These are phyloP conservation scores for Phaeosphaeria sp. DNA, from an alignment of 2,329 filamentous ascomycete species.

Conservation along the genomic window DNA sequence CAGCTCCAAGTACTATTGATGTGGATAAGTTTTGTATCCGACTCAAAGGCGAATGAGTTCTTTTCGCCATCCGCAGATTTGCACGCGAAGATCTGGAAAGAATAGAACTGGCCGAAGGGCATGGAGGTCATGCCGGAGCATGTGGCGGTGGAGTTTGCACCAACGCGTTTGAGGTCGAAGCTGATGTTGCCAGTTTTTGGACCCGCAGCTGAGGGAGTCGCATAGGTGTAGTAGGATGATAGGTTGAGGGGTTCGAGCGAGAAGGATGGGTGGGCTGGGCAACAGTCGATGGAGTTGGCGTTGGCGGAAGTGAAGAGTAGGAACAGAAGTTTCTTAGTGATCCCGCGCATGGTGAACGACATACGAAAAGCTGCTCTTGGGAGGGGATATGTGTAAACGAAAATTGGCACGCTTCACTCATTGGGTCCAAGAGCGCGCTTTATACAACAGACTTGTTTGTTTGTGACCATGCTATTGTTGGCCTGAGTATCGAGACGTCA, in stretches of 20 bases:
- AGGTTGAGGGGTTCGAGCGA: background rate
- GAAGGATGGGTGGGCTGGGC: slow-evolving; percentile 1
- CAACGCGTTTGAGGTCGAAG: slow-evolving; percentile 9
- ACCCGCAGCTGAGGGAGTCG: slow-evolving; percentile 4
- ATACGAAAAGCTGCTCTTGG: background rate
- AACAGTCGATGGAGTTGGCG: background rate
- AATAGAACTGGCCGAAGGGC: slow-evolving; percentile 9
- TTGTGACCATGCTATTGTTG: background rate
- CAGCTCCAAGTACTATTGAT: slow-evolving; percentile 16
- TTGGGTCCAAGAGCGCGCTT: background rate
- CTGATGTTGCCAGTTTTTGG: slow-evolving; percentile 9
- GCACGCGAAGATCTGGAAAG: slow-evolving; percentile 5
- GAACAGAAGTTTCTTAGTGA: background rate
- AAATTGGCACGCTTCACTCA: background rate
- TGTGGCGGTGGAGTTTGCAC: background rate
- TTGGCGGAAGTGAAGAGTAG: background rate
- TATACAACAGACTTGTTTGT: background rate
- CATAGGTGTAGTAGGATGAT: slow-evolving; percentile 12
- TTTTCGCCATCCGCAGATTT: background rate
- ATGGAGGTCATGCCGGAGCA: slow-evolving; percentile 9
- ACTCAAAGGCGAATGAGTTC: slow-evolving; percentile 9
- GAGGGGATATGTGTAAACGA: background rate
- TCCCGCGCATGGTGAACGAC: background rate
- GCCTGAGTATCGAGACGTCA: background rate
- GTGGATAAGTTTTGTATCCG: slow-evolving; percentile 1